These are phyloP conservation scores for Ogataea pilisensis DNA, from an alignment of 805 yeast species.

Conservation along the genomic window DNA sequence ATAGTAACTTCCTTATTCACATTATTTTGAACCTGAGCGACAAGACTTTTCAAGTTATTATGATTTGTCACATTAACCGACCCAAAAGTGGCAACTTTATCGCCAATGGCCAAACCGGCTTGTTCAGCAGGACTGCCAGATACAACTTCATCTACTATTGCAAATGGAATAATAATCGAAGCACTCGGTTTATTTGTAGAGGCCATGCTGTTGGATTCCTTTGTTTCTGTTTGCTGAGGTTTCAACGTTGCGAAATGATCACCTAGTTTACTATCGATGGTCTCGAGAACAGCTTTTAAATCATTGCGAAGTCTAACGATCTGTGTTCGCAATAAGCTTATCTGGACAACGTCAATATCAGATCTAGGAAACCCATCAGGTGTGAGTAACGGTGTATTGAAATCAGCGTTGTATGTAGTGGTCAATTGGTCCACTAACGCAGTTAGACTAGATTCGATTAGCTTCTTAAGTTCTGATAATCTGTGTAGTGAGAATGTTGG, in stretches of 20 bases:
- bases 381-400: constrained; percentile 62
- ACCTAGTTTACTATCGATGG: constrained; percentile 44
- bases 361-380: constrained; percentile 80
- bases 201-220: background rate
- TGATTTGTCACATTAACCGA: constrained; percentile 48
- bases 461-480: constrained; percentile 31
- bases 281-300: constrained; percentile 42
- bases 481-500: constrained; percentile 15
- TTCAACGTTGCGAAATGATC: constrained; percentile 27
- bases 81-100: constrained; percentile 53
- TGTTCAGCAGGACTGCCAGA: constrained; percentile 50
- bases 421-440: constrained; percentile 40
- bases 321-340: constrained; percentile 57
- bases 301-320: constrained; percentile 73
- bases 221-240: background rate
- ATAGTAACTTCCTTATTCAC: constrained; percentile 18
- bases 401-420: constrained; percentile 33
- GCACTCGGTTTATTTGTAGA: background rate
- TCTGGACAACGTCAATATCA: constrained; percentile 75
- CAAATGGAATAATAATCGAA: constrained; percentile 48
- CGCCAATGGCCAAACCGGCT: constrained; percentile 51
- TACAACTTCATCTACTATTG: constrained; percentile 46
- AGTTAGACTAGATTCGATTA: constrained; percentile 39
- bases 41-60: constrained; percentile 41
- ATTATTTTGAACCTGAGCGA: constrained; percentile 38